Conservation (phyloP, 768 basidiomycete species). For the Chalciporus chontae region DNA sequence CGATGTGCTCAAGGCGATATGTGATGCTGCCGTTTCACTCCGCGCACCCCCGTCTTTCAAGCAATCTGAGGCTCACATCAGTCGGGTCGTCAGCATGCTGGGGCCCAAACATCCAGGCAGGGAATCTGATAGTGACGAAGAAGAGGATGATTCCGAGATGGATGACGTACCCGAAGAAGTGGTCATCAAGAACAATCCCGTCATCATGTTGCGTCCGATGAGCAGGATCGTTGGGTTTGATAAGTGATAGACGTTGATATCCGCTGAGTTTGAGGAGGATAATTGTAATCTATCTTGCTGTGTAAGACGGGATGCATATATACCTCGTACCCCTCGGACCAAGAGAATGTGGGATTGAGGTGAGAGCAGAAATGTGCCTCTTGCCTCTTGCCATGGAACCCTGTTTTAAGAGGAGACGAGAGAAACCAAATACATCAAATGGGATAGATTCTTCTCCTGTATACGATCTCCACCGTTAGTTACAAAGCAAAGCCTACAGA, state of each 20-base stretch:
- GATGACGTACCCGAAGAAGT: slow-evolving; percentile 41
- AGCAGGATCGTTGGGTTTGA: slow-evolving; percentile 59
- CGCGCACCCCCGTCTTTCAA: slow-evolving; percentile 45
- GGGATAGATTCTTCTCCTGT: too few species aligned
- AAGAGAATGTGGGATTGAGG: background rate
- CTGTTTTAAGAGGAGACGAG: too few species aligned
- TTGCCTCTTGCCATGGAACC: too few species aligned
- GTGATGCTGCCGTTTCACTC: slow-evolving; percentile 48
- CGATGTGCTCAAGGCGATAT: slow-evolving; percentile 53
- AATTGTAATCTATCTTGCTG: slow-evolving; percentile 22
- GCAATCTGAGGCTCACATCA: slow-evolving; percentile 40
- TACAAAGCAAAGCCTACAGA: background rate
- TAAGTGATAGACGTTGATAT: slow-evolving; percentile 8
- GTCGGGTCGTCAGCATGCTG: slow-evolving; percentile 58
- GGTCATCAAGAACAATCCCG: slow-evolving; percentile 45
- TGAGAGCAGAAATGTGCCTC: too few species aligned
- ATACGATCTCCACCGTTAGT: too few species aligned
- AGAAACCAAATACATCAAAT: too few species aligned
- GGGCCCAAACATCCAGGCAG: slow-evolving; percentile 49
- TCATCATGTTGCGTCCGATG: slow-evolving; percentile 55
- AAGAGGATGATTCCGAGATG: slow-evolving; percentile 47
- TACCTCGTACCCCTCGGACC: background rate
- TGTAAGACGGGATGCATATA: background rate
- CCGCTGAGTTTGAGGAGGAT: background rate
- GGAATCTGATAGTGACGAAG: slow-evolving; percentile 59